Evolutionary conservation across 1,284 basidiomycete species (phyloP), one percentile per base, ranked within the genome.

Genomic region (Sanghuangporus baumii): DNA sequence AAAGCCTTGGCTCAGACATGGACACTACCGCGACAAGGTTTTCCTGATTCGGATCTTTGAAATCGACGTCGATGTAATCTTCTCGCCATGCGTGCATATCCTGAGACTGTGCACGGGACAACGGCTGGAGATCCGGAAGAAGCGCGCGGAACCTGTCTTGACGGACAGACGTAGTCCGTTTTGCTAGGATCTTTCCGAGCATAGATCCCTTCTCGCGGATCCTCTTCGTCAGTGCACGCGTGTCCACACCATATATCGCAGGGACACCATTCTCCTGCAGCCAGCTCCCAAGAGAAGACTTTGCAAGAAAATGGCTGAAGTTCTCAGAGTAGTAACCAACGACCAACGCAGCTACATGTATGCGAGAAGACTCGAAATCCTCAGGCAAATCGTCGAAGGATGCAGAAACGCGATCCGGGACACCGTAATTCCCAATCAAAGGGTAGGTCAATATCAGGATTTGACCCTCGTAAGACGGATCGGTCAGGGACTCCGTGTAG

Each of bases 381-480:
- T 76, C 74, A 0, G 94, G 93, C 46, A 97, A 80, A 38, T 79
- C 77, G 67, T 89, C 82, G 61, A 85, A 78, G 11, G 83, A 74
- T 56, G 78, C 72, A 66, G 77, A 70, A 47, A 79, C 77, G 48
- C 95, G 87, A 66, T 83, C 82, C 60, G 97, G 97, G n/a, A 99
- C 96, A 75, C 97, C 97, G 73, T 99, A 99, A 76, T 98, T 98
- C 61, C 97, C 97, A 69, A 98, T 83, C 69, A 99, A 82, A 4
- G 97, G 97, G 78, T 98, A 99, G 5, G 97, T 99, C 69, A 99
- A 83, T 65, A 99, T 89, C 65, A 99, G 88, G 72, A 99, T 99
- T 77, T 99, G 97, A 57, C 95, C 95, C 75, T 96, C 90, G 78
- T 99, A 99, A 2, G 97, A 99, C 16, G 97, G 97, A 76, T 99